These are phyloP conservation scores for Sutorius australiensis DNA, from an alignment of 768 basidiomycete genomes.

Conservation along the genomic window DNA sequence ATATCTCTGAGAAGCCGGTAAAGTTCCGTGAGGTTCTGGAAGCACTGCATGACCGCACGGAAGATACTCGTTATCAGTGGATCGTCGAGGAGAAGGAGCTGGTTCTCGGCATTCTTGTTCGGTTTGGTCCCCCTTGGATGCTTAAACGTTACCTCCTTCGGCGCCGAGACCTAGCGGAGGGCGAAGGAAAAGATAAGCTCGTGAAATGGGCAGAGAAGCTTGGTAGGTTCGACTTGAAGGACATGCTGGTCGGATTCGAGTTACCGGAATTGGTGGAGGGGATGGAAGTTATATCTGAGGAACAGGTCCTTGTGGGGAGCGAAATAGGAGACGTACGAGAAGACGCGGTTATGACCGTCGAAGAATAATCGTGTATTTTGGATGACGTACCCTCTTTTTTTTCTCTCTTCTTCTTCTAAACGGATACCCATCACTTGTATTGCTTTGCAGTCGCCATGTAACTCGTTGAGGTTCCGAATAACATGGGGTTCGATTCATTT, in stretches of 20 bases:
- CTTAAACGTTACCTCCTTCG: conserved; percentile 24
- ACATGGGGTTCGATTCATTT: background rate
- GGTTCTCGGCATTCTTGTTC: conserved; percentile 20
- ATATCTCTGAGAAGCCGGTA: conserved; percentile 20
- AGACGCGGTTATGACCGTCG: conserved; percentile 9
- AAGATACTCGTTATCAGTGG: conserved; percentile 22
- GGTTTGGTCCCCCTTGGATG: conserved; percentile 26
- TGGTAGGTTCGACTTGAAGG: conserved; percentile 21
- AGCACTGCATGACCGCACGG: conserved; percentile 25
- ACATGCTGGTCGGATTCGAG: conserved; percentile 21
- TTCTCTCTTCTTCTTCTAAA: background rate
- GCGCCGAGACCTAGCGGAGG: conserved; percentile 19
- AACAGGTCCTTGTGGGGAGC: background rate
- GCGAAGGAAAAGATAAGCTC: conserved; percentile 12
- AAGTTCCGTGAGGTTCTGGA: conserved; percentile 22
- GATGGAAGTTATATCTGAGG: conserved; percentile 6
- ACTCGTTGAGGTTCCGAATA: background rate
- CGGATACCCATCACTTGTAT: background rate
- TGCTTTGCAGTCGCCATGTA: background rate
- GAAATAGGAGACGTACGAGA: background rate
- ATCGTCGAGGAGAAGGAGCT: conserved; percentile 24
- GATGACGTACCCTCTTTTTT: background rate
- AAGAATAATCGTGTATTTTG: background rate
- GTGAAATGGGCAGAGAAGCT: conserved; percentile 15
- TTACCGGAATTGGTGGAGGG: conserved; percentile 11